Evolutionary conservation across 176 grass and related monocot species (phyloP).

Genomic region (Elaeis guineensis): DNA sequence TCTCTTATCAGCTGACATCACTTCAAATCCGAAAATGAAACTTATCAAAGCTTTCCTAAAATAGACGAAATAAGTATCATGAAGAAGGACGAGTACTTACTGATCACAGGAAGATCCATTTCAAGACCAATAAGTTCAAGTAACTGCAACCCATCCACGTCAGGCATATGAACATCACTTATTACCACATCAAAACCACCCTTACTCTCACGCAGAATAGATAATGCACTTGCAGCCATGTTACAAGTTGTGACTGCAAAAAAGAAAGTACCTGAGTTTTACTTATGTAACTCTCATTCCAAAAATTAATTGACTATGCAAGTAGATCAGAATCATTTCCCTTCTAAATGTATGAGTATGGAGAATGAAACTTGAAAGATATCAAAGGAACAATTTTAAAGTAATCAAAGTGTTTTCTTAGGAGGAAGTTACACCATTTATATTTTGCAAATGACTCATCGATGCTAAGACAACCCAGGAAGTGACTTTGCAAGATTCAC

Average conservation of each 20-base stretch:
- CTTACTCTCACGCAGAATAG: not conserved
- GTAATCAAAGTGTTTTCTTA: too few relatives aligned
- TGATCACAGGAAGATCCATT: slow-evolving; percentile 9
- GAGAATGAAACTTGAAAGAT: too few relatives aligned
- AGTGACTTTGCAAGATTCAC: too few relatives aligned
- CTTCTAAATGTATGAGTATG: too few relatives aligned
- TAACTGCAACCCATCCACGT: not conserved
- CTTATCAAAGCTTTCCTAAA: not conserved
- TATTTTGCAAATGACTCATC: too few relatives aligned
- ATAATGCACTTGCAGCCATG: not conserved
- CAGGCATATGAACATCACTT: slow-evolving; percentile 3
- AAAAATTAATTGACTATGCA: too few relatives aligned
- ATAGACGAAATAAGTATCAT: not conserved
- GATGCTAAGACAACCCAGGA: too few relatives aligned
- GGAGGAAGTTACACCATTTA: too few relatives aligned
- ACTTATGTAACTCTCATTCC: too few relatives aligned
- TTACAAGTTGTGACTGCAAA: slow-evolving; percentile 4
- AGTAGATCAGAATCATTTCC: too few relatives aligned
- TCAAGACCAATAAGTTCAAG: slow-evolving; percentile 9
- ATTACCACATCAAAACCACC: slow-evolving; percentile 7
- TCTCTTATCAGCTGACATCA: slow-evolving; percentile 6
- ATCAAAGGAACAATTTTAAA: too few relatives aligned
- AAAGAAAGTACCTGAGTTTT: too few relatives aligned
- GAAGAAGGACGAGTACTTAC: not conserved
- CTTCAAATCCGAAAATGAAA: not conserved